phyloP scores from a whole-genome alignment of 2,329 filamentous ascomycete genomes.

The Paraphoma sp. region DNA sequence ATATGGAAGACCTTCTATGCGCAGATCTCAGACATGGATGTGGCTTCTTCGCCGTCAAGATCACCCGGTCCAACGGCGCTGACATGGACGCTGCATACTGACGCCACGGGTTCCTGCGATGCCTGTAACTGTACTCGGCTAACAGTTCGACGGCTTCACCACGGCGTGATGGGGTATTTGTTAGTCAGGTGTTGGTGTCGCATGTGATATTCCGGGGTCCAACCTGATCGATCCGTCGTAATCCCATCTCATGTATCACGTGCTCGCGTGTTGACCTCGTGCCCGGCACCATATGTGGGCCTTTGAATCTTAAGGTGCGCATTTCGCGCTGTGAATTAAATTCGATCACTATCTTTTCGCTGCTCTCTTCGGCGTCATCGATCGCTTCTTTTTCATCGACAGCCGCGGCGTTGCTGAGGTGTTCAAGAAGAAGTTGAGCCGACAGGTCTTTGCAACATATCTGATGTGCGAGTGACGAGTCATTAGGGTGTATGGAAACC shows the following conservation, averaged over 20 bases:
- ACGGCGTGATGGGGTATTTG: background rate
- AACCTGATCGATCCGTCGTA: background rate
- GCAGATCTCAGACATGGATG: slow-evolving; percentile 1
- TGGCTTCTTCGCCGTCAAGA: background rate
- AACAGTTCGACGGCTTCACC: background rate
- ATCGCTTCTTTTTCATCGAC: no score
- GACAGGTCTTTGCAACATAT: no score
- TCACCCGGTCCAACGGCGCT: background rate
- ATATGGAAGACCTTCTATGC: background rate
- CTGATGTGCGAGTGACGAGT: no score
- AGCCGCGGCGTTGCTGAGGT: no score
- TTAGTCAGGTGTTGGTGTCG: background rate
- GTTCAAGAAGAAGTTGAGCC: no score
- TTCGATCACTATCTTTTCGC: no score
- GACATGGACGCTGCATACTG: background rate
- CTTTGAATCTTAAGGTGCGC: no score
- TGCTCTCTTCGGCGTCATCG: no score
- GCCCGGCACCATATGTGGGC: no score
- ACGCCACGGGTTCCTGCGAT: slow-evolving; percentile 1
- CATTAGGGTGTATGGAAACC: no score
- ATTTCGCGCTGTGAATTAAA: no score
- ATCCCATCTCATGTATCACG: background rate
- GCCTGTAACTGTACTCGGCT: background rate
- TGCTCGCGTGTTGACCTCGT: no score
- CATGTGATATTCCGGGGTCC: slow-evolving; percentile 21